These are phyloP conservation scores for Salix viminalis DNA, from an alignment of 345 rosid species.

Conservation along the genomic window DNA sequence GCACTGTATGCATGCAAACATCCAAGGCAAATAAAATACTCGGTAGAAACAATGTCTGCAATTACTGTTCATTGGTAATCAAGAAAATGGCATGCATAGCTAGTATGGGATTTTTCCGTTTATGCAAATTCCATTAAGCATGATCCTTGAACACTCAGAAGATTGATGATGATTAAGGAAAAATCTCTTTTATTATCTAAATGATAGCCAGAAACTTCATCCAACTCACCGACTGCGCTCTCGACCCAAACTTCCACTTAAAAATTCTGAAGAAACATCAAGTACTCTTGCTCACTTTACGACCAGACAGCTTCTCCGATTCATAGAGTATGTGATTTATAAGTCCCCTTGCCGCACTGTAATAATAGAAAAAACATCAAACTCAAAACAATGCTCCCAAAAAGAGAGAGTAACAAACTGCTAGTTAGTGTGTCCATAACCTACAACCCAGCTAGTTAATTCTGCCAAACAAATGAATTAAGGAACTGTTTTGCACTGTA, in stretches of 20 bases:
- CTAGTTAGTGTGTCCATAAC: neutral
- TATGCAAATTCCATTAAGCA: neutral
- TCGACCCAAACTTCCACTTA: neutral
- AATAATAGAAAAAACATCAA: conserved; percentile 1
- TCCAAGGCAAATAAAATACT: too few relatives aligned
- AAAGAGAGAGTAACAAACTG: neutral
- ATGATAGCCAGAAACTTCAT: neutral
- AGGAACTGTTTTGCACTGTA: neutral
- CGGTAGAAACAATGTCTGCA: neutral
- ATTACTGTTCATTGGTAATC: neutral
- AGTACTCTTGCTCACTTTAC: conserved; percentile 55
- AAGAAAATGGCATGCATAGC: neutral
- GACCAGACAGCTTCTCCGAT: conserved; percentile 71
- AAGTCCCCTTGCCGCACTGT: conserved; percentile 96
- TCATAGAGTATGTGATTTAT: conserved; percentile 85
- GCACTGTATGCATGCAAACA: too few relatives aligned
- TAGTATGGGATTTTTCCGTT: neutral
- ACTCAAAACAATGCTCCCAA: neutral
- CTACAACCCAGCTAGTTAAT: neutral
- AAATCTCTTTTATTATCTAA: neutral
- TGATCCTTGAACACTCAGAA: neutral
- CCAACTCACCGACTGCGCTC: neutral
- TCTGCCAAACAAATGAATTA: neutral
- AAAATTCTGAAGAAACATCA: conserved; percentile 11
- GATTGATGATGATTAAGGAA: neutral